A percentile compares a stretch with the other conserved stretches of the same genome.
Evolutionary conservation across 2,329 filamentous ascomycete genomes (phyloP).

Genomic region (Orbilia quercus): DNA sequence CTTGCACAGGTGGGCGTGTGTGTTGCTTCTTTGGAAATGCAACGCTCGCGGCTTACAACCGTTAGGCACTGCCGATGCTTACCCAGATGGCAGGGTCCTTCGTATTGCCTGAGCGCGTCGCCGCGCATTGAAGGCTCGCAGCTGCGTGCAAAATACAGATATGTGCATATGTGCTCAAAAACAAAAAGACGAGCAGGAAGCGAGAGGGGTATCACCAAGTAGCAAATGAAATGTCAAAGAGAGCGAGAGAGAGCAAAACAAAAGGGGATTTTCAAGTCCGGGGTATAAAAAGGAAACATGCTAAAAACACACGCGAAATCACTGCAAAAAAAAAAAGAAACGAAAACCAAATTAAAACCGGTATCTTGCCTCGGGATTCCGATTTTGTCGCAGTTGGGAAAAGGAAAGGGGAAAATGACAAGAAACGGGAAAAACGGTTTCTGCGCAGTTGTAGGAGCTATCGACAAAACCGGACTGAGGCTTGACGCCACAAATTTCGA

Average conservation of each 20-base stretch:
- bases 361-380: conserved; percentile 37
- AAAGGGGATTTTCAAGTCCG: not conserved
- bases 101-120: too few relatives aligned
- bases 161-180: not conserved
- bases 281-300: conserved; percentile 21
- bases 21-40: not conserved
- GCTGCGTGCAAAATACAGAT: too few relatives aligned
- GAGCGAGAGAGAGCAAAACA: conserved; percentile 10
- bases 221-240: conserved; percentile 1
- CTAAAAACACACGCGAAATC: conserved; percentile 13
- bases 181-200: not conserved
- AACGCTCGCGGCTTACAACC: not conserved
- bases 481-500: conserved; percentile 6
- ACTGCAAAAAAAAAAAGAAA: conserved; percentile 30
- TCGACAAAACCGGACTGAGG: not conserved
- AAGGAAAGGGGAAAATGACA: conserved; percentile 23
- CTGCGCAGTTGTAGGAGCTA: not conserved
- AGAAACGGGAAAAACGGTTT: conserved; percentile 40
- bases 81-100: too few relatives aligned
- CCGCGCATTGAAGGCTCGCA: too few relatives aligned
- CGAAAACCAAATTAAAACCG: conserved; percentile 2
- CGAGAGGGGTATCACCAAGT: not conserved
- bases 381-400: conserved; percentile 22
- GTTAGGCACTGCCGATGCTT: not conserved
- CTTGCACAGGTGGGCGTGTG: not conserved